These are phyloP conservation scores for Plectosphaerella cucumerina DNA, from an alignment of 2,329 filamentous ascomycete species.

Conservation along the genomic window DNA sequence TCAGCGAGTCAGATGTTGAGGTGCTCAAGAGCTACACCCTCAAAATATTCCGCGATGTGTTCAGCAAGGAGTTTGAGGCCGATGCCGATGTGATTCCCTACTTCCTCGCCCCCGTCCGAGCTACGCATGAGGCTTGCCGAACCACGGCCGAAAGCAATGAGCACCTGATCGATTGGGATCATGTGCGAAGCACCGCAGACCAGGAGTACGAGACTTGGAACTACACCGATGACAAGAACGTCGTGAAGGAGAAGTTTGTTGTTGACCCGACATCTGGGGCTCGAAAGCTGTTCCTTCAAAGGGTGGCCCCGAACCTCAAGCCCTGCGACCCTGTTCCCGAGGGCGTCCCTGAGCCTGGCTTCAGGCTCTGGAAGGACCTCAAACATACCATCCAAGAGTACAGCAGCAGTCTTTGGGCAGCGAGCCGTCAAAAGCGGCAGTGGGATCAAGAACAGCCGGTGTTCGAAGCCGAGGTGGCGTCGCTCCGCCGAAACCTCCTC, in stretches of 20 bases:
- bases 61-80: slow-evolving; percentile 78
- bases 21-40: slow-evolving; percentile 70
- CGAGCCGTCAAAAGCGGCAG: slow-evolving; percentile 41
- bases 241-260: slow-evolving; percentile 50
- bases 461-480: slow-evolving; percentile 67
- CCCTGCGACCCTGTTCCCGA: slow-evolving; percentile 62
- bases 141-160: neutral
- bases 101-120: slow-evolving; percentile 64
- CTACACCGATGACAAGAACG: slow-evolving; percentile 37
- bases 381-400: slow-evolving; percentile 73
- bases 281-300: slow-evolving; percentile 53
- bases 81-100: slow-evolving; percentile 68
- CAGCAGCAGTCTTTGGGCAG: slow-evolving; percentile 70
- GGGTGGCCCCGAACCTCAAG: slow-evolving; percentile 52
- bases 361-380: slow-evolving; percentile 34
- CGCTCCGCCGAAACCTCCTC: slow-evolving; percentile 78
- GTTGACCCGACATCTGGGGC: slow-evolving; percentile 59
- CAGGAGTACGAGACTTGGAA: slow-evolving; percentile 32
- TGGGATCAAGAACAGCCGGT: slow-evolving; percentile 76
- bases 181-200: slow-evolving; percentile 37
- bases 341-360: slow-evolving; percentile 41
- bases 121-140: neutral
- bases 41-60: slow-evolving; percentile 74
- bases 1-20: slow-evolving; percentile 40
- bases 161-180: slow-evolving; percentile 55